These are phyloP conservation scores for Cyclotella atomus DNA, from an alignment of 108 stramenopile species.

Conservation along the genomic window DNA sequence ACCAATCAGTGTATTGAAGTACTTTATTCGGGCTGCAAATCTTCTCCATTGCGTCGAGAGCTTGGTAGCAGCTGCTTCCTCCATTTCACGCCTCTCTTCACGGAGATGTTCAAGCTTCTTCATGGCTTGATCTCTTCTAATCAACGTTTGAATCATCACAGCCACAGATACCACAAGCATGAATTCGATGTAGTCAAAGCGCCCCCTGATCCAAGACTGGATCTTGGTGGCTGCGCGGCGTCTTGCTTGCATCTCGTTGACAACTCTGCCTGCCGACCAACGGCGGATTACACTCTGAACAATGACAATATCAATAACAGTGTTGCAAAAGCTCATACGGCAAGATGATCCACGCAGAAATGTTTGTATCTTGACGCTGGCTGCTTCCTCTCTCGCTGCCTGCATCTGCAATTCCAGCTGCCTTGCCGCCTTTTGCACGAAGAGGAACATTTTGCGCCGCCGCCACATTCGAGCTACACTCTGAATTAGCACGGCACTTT, in stretches of 20 bases:
- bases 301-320: background rate
- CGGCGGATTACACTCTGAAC: constrained; percentile 10
- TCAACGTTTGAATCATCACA: background rate
- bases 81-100: background rate
- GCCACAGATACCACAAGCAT: too few species aligned
- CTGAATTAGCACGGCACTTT: background rate
- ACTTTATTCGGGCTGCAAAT: background rate
- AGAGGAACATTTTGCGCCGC: background rate
- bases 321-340: background rate
- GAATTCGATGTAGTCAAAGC: background rate
- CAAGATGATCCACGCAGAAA: background rate
- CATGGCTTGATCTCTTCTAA: background rate
- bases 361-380: background rate
- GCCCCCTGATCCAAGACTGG: background rate
- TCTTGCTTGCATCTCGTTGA: background rate
- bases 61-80: background rate
- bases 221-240: background rate
- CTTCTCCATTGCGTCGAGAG: background rate
- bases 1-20: constrained; percentile 1
- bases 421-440: background rate
- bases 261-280: background rate
- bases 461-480: background rate
- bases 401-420: background rate
- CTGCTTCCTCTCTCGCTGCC: background rate
- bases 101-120: background rate